Percentiles rank a stretch among this genome's conserved stretches.
These are phyloP conservation scores for Teunomyces barrocoloradensis DNA, from an alignment of 805 yeast genomes.

Conservation along the genomic window DNA sequence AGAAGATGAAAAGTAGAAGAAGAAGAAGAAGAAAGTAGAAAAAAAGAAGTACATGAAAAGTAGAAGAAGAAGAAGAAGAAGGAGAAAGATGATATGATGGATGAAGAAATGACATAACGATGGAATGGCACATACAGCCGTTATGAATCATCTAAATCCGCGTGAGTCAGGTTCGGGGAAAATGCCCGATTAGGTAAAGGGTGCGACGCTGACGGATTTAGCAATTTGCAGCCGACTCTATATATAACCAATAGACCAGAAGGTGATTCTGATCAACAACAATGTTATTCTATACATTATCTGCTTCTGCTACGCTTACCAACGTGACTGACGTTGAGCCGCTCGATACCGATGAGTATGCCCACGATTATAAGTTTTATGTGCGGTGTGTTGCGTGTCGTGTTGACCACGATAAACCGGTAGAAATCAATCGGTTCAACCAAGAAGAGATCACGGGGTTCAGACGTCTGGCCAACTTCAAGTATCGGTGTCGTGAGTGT, in stretches of 20 bases:
- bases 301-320: slow-evolving; percentile 4
- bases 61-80: too few relatives aligned
- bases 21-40: too few relatives aligned
- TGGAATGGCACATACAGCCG: too few relatives aligned
- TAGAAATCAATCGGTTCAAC: slow-evolving; percentile 4
- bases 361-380: slow-evolving; percentile 7
- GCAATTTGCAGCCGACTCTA: neutral
- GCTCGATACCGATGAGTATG: slow-evolving; percentile 4
- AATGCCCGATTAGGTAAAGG: neutral
- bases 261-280: neutral
- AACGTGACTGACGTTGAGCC: slow-evolving; percentile 7
- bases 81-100: too few relatives aligned
- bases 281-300: slow-evolving; percentile 2
- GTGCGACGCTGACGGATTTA: neutral
- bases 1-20: too few relatives aligned
- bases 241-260: neutral
- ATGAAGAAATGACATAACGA: too few relatives aligned
- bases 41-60: too few relatives aligned
- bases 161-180: neutral
- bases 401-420: slow-evolving; percentile 2
- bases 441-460: slow-evolving; percentile 3
- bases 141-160: neutral
- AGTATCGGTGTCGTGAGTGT: slow-evolving; percentile 7
- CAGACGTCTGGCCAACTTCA: slow-evolving; percentile 3
- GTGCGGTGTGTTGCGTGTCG: slow-evolving; percentile 6